Base-by-base conservation (phyloP, 441 rosid species). In the Corymbia citriodora region DNA sequence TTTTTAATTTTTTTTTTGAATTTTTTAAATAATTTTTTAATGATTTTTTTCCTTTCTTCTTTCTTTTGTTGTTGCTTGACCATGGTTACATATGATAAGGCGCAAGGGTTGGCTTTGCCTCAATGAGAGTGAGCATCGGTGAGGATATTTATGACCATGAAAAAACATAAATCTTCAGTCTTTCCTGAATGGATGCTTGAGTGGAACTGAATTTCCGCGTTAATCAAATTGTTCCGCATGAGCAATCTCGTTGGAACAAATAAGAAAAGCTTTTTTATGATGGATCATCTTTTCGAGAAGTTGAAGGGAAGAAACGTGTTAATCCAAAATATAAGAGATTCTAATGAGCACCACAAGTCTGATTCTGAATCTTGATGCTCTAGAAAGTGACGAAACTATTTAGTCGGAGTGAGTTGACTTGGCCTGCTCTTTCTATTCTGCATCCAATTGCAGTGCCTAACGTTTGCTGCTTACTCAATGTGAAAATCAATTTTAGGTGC, bases 61-160 rank as follows among this genome's bases (percentile, higher is more conserved):
- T 57, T 0, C 6, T 10, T 55, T 55, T 21, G 2, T 2, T 9
- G 5, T 4, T 40, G 45, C 45, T 40, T 40, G 45, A 40, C 45
- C 45, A 40, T 40, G 45, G 45, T 5, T 5, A 5, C 5, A 40
- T 5, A 40, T 40, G 45, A 40, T 40, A 6, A 6, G 6, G 5
- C 6, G 45, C 45, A 40, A 40, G 45, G 45, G 45, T 12, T 57
- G 9, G 17, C 54, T 52, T 52, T 52, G 15, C 54, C 16, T 13
- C 4, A 16, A 4, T 6, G 3, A 13, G 54, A 0, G 29, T 6
- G 21, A 21, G 12, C 29, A 57, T 9, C 2, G 27, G 9, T 5
- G 9, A 3, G 2, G 4, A 74, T 40, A 40, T 74, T 11, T 40
- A 45, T 74, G 50, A 40, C 85, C 40, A 21, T 5, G 7, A 74